phyloP scores from a whole-genome alignment of 192 early-diverging fungal species.

The Entomortierella chlamydospora region DNA sequence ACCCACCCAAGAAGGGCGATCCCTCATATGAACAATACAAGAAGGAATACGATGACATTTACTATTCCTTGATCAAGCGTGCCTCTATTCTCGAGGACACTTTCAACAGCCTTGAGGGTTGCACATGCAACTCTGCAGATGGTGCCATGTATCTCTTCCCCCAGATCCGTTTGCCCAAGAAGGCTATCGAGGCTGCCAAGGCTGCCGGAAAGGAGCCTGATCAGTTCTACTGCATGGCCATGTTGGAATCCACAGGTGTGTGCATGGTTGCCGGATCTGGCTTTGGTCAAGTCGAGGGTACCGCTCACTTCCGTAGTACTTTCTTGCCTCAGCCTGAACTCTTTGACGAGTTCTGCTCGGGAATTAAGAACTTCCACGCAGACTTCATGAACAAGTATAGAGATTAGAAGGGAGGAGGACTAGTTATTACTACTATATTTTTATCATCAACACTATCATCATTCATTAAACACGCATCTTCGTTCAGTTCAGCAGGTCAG shows the following conservation, averaged over 20 bases:
- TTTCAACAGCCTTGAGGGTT: constrained; percentile 87
- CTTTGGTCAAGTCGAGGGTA: constrained; percentile 90
- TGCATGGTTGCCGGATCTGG: constrained; percentile 96
- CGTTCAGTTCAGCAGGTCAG: too few species aligned
- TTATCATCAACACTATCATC: background rate
- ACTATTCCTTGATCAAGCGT: constrained; percentile 82
- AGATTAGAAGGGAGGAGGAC: constrained; percentile 54
- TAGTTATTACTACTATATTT: constrained; percentile 3
- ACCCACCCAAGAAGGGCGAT: constrained; percentile 87
- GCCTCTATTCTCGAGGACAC: constrained; percentile 77
- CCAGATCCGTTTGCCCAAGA: constrained; percentile 75
- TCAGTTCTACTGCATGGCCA: constrained; percentile 89
- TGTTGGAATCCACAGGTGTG: constrained; percentile 95
- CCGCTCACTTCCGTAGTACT: constrained; percentile 96
- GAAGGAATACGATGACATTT: constrained; percentile 79
- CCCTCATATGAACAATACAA: constrained; percentile 80
- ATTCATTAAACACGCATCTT: background rate
- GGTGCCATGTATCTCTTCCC: constrained; percentile 99
- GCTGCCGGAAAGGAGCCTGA: constrained; percentile 83
- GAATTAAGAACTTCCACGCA: constrained; percentile 83
- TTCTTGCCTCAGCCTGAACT: constrained; percentile 95
- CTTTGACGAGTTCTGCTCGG: constrained; percentile 89
- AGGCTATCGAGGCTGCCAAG: constrained; percentile 83
- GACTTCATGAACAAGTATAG: constrained; percentile 83
- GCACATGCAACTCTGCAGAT: constrained; percentile 87